Percentiles rank a stretch among this genome's conserved stretches.
Conservation (phyloP, 371 early-diverging fungal genomes). For the Mucor piriformis region DNA sequence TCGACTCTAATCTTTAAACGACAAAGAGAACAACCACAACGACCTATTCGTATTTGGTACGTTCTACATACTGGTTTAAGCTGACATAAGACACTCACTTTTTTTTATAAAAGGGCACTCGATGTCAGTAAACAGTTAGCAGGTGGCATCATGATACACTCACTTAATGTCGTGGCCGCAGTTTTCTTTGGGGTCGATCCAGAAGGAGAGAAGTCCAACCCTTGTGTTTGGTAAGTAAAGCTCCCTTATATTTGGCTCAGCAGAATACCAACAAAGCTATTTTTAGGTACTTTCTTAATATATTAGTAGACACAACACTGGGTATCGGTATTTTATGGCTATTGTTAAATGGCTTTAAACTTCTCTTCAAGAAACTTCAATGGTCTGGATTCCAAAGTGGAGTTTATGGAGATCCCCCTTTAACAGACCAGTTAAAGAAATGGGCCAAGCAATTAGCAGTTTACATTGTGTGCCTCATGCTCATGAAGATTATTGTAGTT, state of each 20-base stretch:
- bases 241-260: too few species aligned
- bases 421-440: conserved; percentile 43
- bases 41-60: conserved; percentile 69
- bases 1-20: conserved; percentile 68
- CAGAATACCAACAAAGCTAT: not conserved
- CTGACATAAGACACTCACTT: too few species aligned
- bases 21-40: conserved; percentile 61
- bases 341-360: conserved; percentile 52
- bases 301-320: conserved; percentile 69
- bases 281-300: conserved; percentile 73
- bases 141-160: conserved; percentile 66
- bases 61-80: not conserved
- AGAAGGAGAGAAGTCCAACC: conserved; percentile 57
- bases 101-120: conserved; percentile 49
- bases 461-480: conserved; percentile 54
- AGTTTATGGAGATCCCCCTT: conserved; percentile 67
- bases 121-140: conserved; percentile 71
- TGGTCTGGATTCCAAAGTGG: conserved; percentile 61
- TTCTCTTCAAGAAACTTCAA: conserved; percentile 30
- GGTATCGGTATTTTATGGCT: conserved; percentile 68
- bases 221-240: conserved; percentile 65
- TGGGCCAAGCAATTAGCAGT: conserved; percentile 65
- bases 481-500: conserved; percentile 67
- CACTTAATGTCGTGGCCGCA: conserved; percentile 64
- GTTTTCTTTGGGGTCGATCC: conserved; percentile 56